phyloP scores from a whole-genome alignment of 805 yeast species.

The Komagataella phaffii region DNA sequence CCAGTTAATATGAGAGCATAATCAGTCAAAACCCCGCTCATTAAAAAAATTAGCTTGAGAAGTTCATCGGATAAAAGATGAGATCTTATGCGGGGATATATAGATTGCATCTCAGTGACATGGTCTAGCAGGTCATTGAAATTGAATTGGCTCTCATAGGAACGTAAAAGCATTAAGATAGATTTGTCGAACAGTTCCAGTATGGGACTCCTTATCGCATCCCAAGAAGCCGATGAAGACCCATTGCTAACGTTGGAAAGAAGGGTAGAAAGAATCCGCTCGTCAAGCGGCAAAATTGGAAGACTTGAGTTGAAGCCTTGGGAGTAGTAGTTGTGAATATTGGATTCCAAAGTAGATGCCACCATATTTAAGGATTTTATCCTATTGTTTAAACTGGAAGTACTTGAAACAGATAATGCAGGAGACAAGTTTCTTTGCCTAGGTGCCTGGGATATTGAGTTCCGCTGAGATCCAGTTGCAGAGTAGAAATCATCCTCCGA shows the following conservation, averaged over 20 bases:
- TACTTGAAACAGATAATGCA: constrained; percentile 4
- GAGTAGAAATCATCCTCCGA: constrained; percentile 17
- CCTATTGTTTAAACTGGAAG: constrained; percentile 12
- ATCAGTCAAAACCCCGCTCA: constrained; percentile 30
- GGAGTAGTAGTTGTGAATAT: constrained; percentile 26
- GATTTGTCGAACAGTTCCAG: constrained; percentile 24
- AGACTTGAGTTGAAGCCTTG: constrained; percentile 26
- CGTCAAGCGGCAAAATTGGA: constrained; percentile 29
- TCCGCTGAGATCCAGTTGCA: background rate
- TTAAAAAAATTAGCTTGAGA: constrained; percentile 19
- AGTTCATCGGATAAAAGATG: constrained; percentile 6
- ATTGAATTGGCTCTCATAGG: constrained; percentile 6
- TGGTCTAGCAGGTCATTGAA: constrained; percentile 15
- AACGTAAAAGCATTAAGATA: background rate
- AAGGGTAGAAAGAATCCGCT: constrained; percentile 13
- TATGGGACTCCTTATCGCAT: constrained; percentile 7
- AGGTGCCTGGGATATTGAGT: background rate
- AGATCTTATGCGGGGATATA: background rate
- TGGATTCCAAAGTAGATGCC: constrained; percentile 16
- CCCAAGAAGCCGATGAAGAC: constrained; percentile 14
- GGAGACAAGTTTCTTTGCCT: background rate
- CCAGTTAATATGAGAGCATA: constrained; percentile 49
- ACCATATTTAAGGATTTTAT: constrained; percentile 9
- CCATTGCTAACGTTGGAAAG: constrained; percentile 11
- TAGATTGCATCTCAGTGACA: background rate